Conservation (phyloP, 1,284 basidiomycete genomes). For the Apiotrichum domesticum region DNA sequence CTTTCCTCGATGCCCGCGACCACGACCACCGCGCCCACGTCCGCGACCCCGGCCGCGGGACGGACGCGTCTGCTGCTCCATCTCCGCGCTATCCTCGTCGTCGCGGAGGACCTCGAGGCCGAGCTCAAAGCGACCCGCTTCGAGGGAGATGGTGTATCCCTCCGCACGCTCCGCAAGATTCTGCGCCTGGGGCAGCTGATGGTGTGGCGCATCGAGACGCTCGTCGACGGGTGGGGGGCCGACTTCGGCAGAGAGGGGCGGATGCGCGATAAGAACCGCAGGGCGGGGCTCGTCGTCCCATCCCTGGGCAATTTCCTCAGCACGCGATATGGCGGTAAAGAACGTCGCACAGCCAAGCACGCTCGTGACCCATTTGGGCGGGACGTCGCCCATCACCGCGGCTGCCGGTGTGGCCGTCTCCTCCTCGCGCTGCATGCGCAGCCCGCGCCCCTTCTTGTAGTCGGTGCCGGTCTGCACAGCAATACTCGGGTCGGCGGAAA, state of each 20-base stretch:
- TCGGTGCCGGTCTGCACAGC: conserved; percentile 26
- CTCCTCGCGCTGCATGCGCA: conserved; percentile 31
- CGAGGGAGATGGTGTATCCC: conserved; percentile 35
- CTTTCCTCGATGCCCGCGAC: conserved; percentile 5
- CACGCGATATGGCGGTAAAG: conserved; percentile 23
- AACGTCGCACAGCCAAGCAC: conserved; percentile 36
- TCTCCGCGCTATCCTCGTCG: conserved; percentile 33
- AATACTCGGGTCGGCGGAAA: conserved; percentile 26
- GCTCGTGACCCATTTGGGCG: conserved; percentile 32
- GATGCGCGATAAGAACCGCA: conserved; percentile 35
- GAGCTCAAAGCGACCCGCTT: conserved; percentile 41
- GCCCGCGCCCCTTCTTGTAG: conserved; percentile 33
- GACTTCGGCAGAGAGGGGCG: conserved; percentile 36
- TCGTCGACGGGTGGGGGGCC: conserved; percentile 20
- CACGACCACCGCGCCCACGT: conserved; percentile 11
- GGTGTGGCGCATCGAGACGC: conserved; percentile 4
- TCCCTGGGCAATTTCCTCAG: conserved; percentile 13
- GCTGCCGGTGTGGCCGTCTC: conserved; percentile 16
- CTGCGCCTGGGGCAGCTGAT: not conserved
- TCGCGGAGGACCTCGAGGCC: conserved; percentile 37
- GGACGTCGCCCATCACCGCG: conserved; percentile 12
- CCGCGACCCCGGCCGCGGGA: conserved; percentile 10
- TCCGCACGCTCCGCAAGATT: conserved; percentile 32
- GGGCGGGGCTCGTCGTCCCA: conserved; percentile 18
- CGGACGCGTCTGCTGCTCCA: not conserved